A percentile compares a stretch with the other conserved stretches of the same genome.
Evolutionary conservation across 2,329 filamentous ascomycete species (phyloP).

Genomic region (Colletotrichum sp.): DNA sequence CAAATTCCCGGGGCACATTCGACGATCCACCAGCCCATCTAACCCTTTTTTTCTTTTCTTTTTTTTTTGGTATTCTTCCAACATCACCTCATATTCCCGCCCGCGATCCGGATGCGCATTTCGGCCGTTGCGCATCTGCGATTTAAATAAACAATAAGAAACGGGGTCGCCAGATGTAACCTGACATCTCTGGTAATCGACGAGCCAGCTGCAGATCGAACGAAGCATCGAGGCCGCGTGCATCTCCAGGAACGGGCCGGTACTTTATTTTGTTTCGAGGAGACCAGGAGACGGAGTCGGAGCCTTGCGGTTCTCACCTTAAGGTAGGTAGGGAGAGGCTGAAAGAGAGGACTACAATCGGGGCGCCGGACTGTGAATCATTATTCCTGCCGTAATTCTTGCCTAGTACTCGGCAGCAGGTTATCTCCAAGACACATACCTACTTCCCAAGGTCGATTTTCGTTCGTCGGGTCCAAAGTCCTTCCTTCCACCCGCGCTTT

Average conservation of each 20-base stretch:
- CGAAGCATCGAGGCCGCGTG: not conserved
- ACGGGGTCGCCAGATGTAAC: not conserved
- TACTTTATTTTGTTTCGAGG: not conserved
- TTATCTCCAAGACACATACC: not conserved
- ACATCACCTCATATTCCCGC: not conserved
- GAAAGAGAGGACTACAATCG: not conserved
- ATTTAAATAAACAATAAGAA: not conserved
- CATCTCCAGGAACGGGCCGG: not conserved
- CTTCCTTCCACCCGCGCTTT: not conserved
- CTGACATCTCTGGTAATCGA: not conserved
- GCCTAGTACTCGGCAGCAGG: not conserved
- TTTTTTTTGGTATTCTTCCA: not conserved
- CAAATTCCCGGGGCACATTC: not conserved
- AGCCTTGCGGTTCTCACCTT: not conserved
- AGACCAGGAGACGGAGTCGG: not conserved
- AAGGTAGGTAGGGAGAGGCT: not conserved
- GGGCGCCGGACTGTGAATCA: not conserved
- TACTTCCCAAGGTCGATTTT: not conserved
- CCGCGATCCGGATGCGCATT: not conserved
- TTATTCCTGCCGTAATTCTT: not conserved
- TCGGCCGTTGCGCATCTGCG: not conserved
- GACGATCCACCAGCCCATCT: not conserved
- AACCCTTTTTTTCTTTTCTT: not conserved
- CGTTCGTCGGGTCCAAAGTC: not conserved
- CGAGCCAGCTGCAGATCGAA: not conserved